Percentiles rank a stretch among this genome's conserved stretches.
Conservation (phyloP, 2,329 filamentous ascomycete genomes). For the Cladophialophora carrionii region DNA sequence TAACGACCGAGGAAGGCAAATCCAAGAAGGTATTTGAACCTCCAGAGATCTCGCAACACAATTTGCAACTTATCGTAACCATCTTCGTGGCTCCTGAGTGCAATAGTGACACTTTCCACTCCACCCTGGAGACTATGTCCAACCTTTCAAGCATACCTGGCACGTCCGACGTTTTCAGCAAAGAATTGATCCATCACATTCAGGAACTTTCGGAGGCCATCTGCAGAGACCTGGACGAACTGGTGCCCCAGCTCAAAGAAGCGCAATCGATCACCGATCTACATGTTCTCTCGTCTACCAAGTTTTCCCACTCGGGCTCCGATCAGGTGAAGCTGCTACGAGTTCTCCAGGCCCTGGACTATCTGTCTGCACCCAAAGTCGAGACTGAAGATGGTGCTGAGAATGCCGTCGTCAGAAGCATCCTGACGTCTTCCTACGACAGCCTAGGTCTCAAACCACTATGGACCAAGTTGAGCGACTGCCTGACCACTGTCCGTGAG, state of each 20-base stretch:
- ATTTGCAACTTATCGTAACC: conserved; percentile 90
- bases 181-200: conserved; percentile 86
- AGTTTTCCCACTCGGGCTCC: conserved; percentile 93
- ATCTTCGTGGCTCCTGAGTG: conserved; percentile 96
- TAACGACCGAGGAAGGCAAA: conserved; percentile 51
- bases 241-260: conserved; percentile 82
- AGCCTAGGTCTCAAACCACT: conserved; percentile 86
- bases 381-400: conserved; percentile 58
- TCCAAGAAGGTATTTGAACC: conserved; percentile 70
- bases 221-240: conserved; percentile 77
- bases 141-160: conserved; percentile 92
- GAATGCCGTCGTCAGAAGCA: conserved; percentile 69
- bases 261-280: conserved; percentile 91
- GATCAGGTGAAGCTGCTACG: conserved; percentile 95
- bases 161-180: conserved; percentile 87
- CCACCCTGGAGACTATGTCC: conserved; percentile 97
- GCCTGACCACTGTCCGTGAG: conserved; percentile 82
- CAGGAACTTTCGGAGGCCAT: conserved; percentile 83
- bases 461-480: conserved; percentile 90
- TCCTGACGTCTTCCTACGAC: conserved; percentile 85
- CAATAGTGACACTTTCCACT: conserved; percentile 96
- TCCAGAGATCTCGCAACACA: conserved; percentile 83
- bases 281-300: conserved; percentile 88
- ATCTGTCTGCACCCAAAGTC: conserved; percentile 84
- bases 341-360: conserved; percentile 90